Evolutionary conservation across 345 rosid genomes (phyloP), one percentile per base, ranked within the genome.

Genomic region (Euclidium syriacum): DNA sequence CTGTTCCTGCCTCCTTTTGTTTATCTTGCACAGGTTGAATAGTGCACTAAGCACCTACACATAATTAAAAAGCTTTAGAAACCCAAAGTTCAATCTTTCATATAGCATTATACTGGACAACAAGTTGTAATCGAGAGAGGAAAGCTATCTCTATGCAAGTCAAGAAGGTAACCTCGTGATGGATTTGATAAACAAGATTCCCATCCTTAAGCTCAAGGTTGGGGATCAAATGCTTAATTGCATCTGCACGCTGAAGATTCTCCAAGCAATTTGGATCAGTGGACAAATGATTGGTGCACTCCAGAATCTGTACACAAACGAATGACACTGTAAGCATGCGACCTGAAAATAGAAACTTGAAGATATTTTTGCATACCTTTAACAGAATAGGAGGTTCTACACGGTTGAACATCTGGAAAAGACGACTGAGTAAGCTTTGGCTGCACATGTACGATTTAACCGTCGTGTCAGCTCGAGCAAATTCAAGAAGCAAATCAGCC

Each of bases 1-100:
- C 78, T 90, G 97, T 72, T 95, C 99, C 78, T 95, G 99, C 62
- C 97, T 84, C 84, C 96, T 84, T 81, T 90, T 90, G 77, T 95
- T 95, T 78, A 95, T 95, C 82, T 95, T 95, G 88, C 97, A 95
- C 62, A 95, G 85, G 69, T 90, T 95, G 84, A 95, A 88, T 27
- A 95, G 79, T 4, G 99, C 87, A 80, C 82, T 77, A 70, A 95
- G 99, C 35, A 95, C 99, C 99, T 95, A 63, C 79, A 63, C 79
- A 79, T 42, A 57, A 61, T 34, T 22, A 35, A 6, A 54, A 62
- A 34, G 24, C 29, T 32, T 54, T 16, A 30, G 7, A 8, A 58
- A 33, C 14, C 23, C 11, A 58, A 59, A 32, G 18, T 55, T 40
- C 15, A 48, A 29, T 50, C 26, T 61, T 49, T 47, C 20, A 27